phyloP scores from a whole-genome alignment of 495 filamentous ascomycete genomes.

The Platismatia glauca region DNA sequence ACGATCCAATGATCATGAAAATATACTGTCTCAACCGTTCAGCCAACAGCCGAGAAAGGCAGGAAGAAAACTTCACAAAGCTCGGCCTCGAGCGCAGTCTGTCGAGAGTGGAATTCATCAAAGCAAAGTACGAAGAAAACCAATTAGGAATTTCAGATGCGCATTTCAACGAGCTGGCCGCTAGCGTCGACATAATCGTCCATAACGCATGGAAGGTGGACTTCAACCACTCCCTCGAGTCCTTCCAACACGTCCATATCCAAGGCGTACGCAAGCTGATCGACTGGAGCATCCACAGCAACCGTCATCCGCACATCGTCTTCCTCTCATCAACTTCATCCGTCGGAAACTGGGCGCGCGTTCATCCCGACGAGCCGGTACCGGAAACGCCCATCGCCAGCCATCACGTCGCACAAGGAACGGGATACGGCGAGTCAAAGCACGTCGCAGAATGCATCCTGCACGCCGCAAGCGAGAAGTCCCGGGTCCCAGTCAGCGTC shows the following conservation, averaged over 20 bases:
- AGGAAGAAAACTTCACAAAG: constrained; percentile 16
- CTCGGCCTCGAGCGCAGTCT: neutral
- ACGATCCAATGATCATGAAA: constrained; percentile 20
- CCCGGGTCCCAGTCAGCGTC: constrained; percentile 9
- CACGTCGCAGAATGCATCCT: constrained; percentile 24
- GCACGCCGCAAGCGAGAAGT: constrained; percentile 9
- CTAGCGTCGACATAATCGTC: constrained; percentile 27
- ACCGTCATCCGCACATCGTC: constrained; percentile 28
- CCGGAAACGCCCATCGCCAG: constrained; percentile 6
- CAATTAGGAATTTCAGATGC: constrained; percentile 17
- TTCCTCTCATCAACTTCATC: constrained; percentile 49
- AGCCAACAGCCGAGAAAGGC: constrained; percentile 30
- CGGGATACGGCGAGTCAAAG: constrained; percentile 26
- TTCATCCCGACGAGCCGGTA: neutral
- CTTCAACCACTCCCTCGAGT: constrained; percentile 30
- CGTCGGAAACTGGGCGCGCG: constrained; percentile 4
- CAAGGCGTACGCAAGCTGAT: constrained; percentile 22
- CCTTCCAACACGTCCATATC: constrained; percentile 25
- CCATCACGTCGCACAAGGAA: constrained; percentile 15
- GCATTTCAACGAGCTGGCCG: constrained; percentile 20
- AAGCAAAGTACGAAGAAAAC: constrained; percentile 1
- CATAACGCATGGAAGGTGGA: constrained; percentile 36
- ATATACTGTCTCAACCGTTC: constrained; percentile 32
- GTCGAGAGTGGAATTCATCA: constrained; percentile 15
- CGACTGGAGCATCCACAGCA: constrained; percentile 20